A percentile compares a stretch with the other conserved stretches of the same genome.
phyloP scores from a whole-genome alignment of 345 rosid genomes.

The sweet orange (Citrus sinensis) region DNA sequence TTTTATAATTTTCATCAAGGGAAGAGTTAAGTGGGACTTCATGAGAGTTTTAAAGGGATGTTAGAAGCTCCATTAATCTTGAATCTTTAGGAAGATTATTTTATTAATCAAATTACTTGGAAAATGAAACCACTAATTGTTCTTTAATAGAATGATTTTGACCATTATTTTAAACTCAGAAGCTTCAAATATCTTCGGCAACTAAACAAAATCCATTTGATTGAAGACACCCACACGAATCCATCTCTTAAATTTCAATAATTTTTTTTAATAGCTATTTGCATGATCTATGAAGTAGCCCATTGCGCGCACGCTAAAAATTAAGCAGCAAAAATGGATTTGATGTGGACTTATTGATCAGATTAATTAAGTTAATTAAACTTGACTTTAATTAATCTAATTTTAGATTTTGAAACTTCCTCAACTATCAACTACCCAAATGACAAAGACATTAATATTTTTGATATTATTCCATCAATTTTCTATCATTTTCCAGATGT shows the following conservation, averaged over 20 bases:
- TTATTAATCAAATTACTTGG: too few species aligned
- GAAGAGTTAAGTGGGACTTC: too few species aligned
- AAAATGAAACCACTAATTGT: neutral
- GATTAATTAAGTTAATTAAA: neutral
- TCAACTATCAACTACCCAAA: neutral
- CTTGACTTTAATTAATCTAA: neutral
- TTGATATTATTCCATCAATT: neutral
- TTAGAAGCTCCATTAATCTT: neutral
- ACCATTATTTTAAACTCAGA: neutral
- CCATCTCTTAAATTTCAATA: neutral
- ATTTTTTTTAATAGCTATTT: neutral
- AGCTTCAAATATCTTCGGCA: neutral
- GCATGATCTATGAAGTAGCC: neutral
- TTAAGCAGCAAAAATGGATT: neutral
- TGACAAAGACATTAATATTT: neutral
- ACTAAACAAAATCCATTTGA: neutral
- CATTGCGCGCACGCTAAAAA: neutral
- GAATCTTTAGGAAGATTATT: neutral
- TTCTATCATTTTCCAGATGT: slow-evolving; percentile 1
- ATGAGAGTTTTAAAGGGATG: too few species aligned
- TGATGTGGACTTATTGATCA: neutral
- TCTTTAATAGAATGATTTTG: neutral
- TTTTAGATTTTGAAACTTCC: neutral
- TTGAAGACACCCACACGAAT: slow-evolving; percentile 1
- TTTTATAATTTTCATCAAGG: too few species aligned